Evolutionary conservation across 176 grass and related monocot genomes (phyloP).

Genomic region (Chloris gayana): DNA sequence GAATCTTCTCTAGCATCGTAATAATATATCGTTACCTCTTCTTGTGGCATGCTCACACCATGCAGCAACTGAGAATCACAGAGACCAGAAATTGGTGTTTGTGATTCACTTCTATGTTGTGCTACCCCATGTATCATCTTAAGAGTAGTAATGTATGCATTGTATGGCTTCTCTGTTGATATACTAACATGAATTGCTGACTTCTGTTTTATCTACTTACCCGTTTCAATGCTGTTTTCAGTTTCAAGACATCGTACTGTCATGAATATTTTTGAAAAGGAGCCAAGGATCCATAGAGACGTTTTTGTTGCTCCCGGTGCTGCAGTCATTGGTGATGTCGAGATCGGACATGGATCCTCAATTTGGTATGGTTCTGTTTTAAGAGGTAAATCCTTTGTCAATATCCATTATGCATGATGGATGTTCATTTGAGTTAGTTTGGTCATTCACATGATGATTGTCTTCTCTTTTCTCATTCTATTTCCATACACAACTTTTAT

Average conservation of each 20-base stretch:
- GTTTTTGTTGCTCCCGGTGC: conserved; percentile 95
- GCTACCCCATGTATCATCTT: not conserved
- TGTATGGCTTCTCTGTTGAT: not conserved
- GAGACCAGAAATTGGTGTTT: not conserved
- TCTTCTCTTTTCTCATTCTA: not conserved
- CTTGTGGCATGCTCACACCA: too few relatives aligned
- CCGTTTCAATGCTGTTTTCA: conserved; percentile 32
- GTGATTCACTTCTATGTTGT: not conserved
- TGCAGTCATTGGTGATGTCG: conserved; percentile 88
- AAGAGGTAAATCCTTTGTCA: conserved; percentile 70
- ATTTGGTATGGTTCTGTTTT: conserved; percentile 96
- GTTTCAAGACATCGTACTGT: conserved; percentile 92
- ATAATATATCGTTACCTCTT: too few relatives aligned
- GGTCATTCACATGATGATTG: not conserved
- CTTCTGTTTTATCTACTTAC: not conserved
- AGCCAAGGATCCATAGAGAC: conserved; percentile 74
- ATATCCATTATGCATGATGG: not conserved
- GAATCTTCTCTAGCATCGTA: not conserved
- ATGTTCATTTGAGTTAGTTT: conserved; percentile 10
- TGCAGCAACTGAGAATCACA: not conserved
- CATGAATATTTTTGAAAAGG: conserved; percentile 87
- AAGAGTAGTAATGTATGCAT: not conserved
- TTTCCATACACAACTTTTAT: not conserved
- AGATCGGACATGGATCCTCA: conserved; percentile 83
- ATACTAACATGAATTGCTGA: not conserved